Evolutionary conservation across 257 asterid species (phyloP).

Genomic region (Pogostemon cablin): DNA sequence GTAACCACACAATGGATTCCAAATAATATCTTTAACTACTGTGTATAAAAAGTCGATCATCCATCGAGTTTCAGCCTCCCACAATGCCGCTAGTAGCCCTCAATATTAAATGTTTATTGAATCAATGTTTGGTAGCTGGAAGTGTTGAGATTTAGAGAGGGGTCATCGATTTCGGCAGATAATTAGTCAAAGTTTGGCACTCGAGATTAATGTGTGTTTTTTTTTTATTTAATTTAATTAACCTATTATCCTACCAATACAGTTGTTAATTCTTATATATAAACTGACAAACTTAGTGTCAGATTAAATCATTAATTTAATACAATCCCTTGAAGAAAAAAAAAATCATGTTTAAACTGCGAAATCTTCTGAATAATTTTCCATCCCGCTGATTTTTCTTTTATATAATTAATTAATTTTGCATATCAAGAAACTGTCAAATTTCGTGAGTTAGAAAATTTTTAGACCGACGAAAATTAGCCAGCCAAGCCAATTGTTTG

Average conservation of each 20-base stretch:
- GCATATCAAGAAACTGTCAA: background rate
- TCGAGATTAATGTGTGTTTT: constrained; percentile 34
- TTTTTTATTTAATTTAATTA: constrained; percentile 21
- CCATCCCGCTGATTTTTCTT: background rate
- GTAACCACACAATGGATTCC: no score
- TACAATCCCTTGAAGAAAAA: constrained; percentile 8
- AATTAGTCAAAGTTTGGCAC: constrained; percentile 43
- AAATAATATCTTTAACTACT: no score
- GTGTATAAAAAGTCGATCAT: no score
- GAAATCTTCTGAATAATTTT: background rate
- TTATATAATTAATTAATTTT: no score
- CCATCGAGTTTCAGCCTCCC: no score
- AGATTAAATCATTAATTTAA: background rate
- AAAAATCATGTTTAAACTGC: background rate
- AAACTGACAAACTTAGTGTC: background rate
- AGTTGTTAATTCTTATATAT: background rate
- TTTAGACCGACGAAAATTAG: background rate
- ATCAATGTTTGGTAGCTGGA: constrained; percentile 19
- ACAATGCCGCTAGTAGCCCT: no score
- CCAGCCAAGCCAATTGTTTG: no score
- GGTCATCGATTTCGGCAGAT: constrained; percentile 43
- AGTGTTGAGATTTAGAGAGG: constrained; percentile 21
- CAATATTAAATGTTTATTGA: background rate
- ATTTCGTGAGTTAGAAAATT: constrained; percentile 5
- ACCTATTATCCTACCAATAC: constrained; percentile 18